phyloP scores from a whole-genome alignment of 495 filamentous ascomycete species.

The Aspergillus indologenus region DNA sequence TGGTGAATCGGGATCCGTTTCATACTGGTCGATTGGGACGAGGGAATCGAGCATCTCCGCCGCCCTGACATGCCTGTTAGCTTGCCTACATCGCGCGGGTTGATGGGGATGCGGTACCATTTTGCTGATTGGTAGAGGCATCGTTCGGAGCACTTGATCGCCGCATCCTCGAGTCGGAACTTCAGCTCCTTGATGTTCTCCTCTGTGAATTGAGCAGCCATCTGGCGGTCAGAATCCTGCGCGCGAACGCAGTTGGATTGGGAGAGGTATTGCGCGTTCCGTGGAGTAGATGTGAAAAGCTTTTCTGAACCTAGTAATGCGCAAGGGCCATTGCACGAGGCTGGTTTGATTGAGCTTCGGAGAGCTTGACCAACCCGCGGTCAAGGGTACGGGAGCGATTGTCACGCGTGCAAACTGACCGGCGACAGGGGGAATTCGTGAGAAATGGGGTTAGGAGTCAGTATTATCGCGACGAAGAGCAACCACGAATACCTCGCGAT shows the following conservation, averaged over 20 bases:
- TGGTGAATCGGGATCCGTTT: constrained; percentile 57
- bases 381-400: neutral
- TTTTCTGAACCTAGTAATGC: neutral
- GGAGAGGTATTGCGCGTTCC: neutral
- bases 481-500: neutral
- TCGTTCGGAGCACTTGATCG: constrained; percentile 86
- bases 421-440: neutral
- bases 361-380: neutral
- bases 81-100: neutral
- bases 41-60: constrained; percentile 91
- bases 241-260: neutral
- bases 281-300: neutral
- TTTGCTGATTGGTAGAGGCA: constrained; percentile 96
- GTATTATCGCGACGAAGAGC: neutral
- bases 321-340: neutral
- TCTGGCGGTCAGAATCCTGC: constrained; percentile 9
- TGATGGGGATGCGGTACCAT: constrained; percentile 58
- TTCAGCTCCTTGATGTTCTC: constrained; percentile 50
- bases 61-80: constrained; percentile 58
- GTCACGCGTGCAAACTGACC: neutral
- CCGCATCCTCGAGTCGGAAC: constrained; percentile 72
- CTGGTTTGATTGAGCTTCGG: neutral
- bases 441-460: neutral
- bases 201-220: constrained; percentile 38
- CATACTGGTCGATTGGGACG: constrained; percentile 44